Base-by-base conservation (phyloP, 1,139 yeast species). In the Sugiyamaella castrensis region DNA sequence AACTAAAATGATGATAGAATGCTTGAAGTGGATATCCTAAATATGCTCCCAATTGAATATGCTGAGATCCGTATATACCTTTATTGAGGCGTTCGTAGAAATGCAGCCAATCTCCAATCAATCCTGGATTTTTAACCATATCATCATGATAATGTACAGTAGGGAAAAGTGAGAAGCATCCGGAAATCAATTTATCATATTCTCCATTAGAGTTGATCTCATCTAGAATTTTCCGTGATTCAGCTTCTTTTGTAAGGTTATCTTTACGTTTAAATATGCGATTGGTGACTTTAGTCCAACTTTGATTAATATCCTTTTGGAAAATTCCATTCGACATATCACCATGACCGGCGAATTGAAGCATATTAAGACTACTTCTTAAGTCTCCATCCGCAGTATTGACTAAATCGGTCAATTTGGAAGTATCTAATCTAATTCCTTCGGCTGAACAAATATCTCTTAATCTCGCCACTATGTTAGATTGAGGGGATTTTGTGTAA, bases 371-470 rank as follows among this genome's bases (percentile, higher is more conserved):
- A 63, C 96, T 85, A 33, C 91, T 87, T 57, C 98, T 72, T 30
- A 92, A 74, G 67, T 92, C 98, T 38, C 89, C 88, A 54, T 87
- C 92, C 43, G 92, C 80, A 2, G 81, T 66, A 45, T 80, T 84
- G 3, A 87, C 83, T 11, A 92, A 71, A 37, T 84, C 78, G 26
- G 75, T 72, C 26, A 84, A 51, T 12, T 71, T 64, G 27, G 71
- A 68, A 4, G 69, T 64, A 16, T 71, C 66, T 0, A 76, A 52
- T 1, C 54, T 46, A 3, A 79, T 37, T 1, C 68, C 62, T 61
- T 83, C 83, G 54, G 70, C 54, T 57, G 73, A 54, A 55, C 83
- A 77, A n/a, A 84, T 79, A 27, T 65, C 69, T 39, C 68, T 69
- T 28, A 84, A 64, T 30, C 82, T 69, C 34, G 73, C 73, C 38